phyloP scores from a whole-genome alignment of 139 green algal genomes.

The Haematococcus lacustris region DNA sequence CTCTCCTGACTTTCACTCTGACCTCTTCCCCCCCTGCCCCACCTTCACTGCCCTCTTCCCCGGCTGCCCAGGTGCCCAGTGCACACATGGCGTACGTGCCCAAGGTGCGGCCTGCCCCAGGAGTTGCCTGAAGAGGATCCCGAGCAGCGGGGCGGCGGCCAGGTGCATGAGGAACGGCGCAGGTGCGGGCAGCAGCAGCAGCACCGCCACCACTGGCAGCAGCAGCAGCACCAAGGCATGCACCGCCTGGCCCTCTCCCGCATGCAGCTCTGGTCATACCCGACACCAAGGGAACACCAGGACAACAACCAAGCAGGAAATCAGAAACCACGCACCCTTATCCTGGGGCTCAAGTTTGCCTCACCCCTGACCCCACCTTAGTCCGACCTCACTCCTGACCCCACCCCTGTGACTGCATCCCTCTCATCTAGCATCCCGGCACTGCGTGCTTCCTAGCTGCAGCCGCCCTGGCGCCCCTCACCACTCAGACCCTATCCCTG shows the following conservation, averaged over 20 bases:
- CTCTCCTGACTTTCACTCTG: not conserved
- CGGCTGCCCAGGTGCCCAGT: slow-evolving; percentile 6
- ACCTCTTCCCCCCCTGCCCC: not conserved
- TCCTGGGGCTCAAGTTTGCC: not conserved
- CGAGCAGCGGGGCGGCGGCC: slow-evolving; percentile 65
- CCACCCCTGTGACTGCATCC: too few relatives aligned
- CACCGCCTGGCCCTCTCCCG: not conserved
- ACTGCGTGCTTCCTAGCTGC: too few relatives aligned
- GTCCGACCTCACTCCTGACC: too few relatives aligned
- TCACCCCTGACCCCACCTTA: not conserved
- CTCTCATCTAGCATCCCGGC: too few relatives aligned
- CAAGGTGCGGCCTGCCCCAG: slow-evolving; percentile 9
- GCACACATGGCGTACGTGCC: slow-evolving; percentile 56
- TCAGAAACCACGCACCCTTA: not conserved
- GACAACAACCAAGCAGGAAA: too few relatives aligned
- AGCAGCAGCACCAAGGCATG: not conserved
- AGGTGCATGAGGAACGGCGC: slow-evolving; percentile 45
- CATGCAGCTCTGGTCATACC: not conserved
- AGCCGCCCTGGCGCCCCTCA: too few relatives aligned
- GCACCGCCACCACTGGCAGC: too few relatives aligned
- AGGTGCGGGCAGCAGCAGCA: slow-evolving; percentile 4
- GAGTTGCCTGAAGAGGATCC: slow-evolving; percentile 63
- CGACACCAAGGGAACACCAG: too few relatives aligned
- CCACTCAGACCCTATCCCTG: too few relatives aligned
- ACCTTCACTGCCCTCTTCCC: not conserved